Conservation (phyloP, 129 eudicot species). For the Apium graveolens region DNA sequence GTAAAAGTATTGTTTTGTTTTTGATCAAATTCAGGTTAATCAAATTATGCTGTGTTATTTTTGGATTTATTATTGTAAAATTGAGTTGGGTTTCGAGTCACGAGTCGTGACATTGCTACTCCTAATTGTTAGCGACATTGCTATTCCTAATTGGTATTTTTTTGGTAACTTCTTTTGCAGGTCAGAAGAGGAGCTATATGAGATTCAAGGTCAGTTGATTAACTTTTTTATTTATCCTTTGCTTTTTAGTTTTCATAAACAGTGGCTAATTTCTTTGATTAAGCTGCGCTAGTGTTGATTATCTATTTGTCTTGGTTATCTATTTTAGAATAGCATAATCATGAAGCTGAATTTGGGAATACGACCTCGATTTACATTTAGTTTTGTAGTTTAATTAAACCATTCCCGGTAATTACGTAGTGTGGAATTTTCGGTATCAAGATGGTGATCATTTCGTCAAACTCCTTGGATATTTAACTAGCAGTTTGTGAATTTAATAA, state of each 20-base stretch:
- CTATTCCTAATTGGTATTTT: slow-evolving; percentile 21
- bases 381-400: neutral
- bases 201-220: slow-evolving; percentile 70
- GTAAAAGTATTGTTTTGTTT: neutral
- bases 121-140: slow-evolving; percentile 16
- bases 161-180: slow-evolving; percentile 76
- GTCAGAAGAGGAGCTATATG: slow-evolving; percentile 97
- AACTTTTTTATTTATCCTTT: neutral
- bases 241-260: neutral
- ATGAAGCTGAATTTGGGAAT: neutral
- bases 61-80: neutral
- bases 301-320: neutral
- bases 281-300: neutral
- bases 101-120: neutral
- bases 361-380: too few species aligned
- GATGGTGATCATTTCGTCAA: neutral
- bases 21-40: too few species aligned
- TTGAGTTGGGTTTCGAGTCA: neutral
- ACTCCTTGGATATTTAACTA: neutral
- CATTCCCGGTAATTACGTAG: neutral
- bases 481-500: neutral
- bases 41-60: neutral
- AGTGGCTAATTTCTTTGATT: neutral
- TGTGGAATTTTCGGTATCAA: neutral
- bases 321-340: neutral